A percentile compares a stretch with the other conserved stretches of the same genome.
phyloP scores from a whole-genome alignment of 169 alveolate genomes.

The Plasmodium inui region DNA sequence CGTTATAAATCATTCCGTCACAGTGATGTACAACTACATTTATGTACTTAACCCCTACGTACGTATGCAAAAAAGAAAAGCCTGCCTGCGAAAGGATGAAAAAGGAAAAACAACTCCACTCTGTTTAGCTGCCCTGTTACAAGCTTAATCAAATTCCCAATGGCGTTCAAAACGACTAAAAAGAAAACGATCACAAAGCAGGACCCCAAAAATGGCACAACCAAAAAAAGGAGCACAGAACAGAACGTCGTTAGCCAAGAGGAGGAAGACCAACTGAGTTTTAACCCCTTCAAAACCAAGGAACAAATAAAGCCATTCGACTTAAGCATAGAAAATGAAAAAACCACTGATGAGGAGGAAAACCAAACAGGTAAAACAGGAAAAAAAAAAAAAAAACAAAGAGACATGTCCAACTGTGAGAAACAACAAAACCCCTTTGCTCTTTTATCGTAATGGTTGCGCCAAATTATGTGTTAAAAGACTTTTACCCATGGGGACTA shows the following conservation, averaged over 20 bases:
- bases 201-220: background rate
- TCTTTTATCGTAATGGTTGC: background rate
- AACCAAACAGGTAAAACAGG: background rate
- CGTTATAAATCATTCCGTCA: background rate
- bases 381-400: background rate
- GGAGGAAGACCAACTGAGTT: background rate
- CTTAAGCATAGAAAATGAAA: constrained; percentile 17
- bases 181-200: background rate
- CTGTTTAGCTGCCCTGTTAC: background rate
- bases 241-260: background rate
- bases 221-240: constrained; percentile 21
- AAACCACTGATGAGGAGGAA: background rate
- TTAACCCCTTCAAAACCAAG: constrained; percentile 19
- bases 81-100: background rate
- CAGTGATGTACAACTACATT: background rate
- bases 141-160: background rate
- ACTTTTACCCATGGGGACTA: background rate
- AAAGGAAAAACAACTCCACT: background rate
- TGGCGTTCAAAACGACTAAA: constrained; percentile 30
- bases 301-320: constrained; percentile 37
- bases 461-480: background rate
- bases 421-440: background rate
- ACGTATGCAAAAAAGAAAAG: background rate
- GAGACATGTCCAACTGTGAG: background rate
- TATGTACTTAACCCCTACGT: background rate